Percentiles rank a stretch among this genome's conserved stretches.
These are phyloP conservation scores for Cercophora samala DNA, from an alignment of 495 filamentous ascomycete species.

Conservation along the genomic window DNA sequence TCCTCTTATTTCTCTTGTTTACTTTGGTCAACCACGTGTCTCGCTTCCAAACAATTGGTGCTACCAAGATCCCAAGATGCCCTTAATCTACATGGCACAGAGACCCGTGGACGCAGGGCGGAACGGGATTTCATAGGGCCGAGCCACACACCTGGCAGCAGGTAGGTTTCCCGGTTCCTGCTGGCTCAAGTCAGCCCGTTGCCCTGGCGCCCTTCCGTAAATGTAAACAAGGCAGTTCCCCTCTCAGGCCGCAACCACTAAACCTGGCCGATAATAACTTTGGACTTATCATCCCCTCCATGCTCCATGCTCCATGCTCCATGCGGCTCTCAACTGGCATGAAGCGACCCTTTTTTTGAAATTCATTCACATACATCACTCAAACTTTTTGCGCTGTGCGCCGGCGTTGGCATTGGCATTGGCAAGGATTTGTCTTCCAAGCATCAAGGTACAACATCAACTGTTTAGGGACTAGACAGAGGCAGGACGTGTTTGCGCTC, in stretches of 20 bases:
- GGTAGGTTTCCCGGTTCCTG: not conserved
- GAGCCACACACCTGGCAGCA: constrained; percentile 5
- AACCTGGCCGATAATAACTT: not conserved
- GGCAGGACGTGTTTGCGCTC: too few species aligned
- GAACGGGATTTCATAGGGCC: constrained; percentile 17
- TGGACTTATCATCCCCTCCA: not conserved
- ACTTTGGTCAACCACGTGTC: not conserved
- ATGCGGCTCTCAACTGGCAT: constrained; percentile 8
- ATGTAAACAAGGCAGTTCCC: constrained; percentile 22
- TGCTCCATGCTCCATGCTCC: constrained; percentile 21
- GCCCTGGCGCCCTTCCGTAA: constrained; percentile 15
- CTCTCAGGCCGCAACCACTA: constrained; percentile 16
- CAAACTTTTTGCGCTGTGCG: constrained; percentile 18
- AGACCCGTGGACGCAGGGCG: not conserved
- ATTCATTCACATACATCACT: not conserved
- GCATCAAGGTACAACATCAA: too few species aligned
- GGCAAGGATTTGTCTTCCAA: constrained; percentile 1
- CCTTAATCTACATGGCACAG: not conserved
- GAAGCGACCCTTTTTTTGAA: constrained; percentile 14
- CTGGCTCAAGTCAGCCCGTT: constrained; percentile 11
- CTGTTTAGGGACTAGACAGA: not conserved
- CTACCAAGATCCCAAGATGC: not conserved
- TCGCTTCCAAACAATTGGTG: not conserved
- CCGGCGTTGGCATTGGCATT: constrained; percentile 22
- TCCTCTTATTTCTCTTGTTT: not conserved